Conservation (phyloP, 768 basidiomycete genomes). For the Lactifluus piperatus region DNA sequence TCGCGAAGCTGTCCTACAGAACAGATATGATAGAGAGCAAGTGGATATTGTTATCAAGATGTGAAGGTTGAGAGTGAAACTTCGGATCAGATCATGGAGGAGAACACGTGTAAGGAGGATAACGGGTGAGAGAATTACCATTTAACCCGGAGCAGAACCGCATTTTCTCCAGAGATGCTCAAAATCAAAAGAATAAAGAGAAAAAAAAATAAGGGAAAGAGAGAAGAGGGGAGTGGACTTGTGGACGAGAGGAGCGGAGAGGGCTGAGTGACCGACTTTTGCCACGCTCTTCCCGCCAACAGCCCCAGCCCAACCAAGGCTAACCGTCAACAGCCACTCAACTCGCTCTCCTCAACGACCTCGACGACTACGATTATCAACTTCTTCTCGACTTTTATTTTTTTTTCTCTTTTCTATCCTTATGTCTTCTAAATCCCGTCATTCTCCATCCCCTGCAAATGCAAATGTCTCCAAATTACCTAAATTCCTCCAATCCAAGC, state of each 20-base stretch:
- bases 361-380: not conserved
- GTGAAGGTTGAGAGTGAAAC: too few relatives aligned
- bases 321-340: not conserved
- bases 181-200: not conserved
- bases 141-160: not conserved
- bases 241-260: not conserved
- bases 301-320: not conserved
- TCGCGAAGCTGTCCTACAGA: not conserved
- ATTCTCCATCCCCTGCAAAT: constrained; percentile 34
- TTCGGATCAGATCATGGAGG: not conserved
- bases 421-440: constrained; percentile 42
- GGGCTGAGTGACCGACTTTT: not conserved
- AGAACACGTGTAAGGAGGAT: not conserved
- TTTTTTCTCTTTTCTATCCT: not conserved
- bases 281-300: not conserved
- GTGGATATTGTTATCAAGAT: not conserved
- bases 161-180: not conserved
- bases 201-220: not conserved
- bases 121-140: not conserved
- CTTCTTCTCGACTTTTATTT: not conserved
- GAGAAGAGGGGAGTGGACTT: not conserved
- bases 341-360: not conserved
- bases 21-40: not conserved
- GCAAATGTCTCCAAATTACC: constrained; percentile 47
- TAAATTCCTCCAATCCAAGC: constrained; percentile 56